Evolutionary conservation across 176 grass and related monocot genomes (phyloP), one percentile per base, ranked within the genome.

Genomic region (Poa annua): DNA sequence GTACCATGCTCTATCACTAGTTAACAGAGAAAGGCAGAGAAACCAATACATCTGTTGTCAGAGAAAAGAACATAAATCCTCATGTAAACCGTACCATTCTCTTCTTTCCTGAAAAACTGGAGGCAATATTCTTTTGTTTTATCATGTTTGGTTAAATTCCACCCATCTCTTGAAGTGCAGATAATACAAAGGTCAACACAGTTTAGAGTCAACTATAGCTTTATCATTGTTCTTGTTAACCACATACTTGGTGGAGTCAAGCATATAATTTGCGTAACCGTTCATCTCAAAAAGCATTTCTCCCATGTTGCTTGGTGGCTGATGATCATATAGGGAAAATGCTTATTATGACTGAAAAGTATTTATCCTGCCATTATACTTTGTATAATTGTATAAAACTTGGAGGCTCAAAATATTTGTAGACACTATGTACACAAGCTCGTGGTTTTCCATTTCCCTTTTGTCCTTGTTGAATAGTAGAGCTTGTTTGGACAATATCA

Each of bases 101-200:
- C 0, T 45, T 54, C 13, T 38, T 6, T 15, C 11, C 45, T 47
- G 0, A 4, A 80, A 54, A 69, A 41, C 2, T 39, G 65, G 42
- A 53, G 48, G 11, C 8, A 35, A 1, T 53, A 11, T 55, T 53
- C 20, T 55, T 55, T 41, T 53, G 12, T 66, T 35, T 52, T 26
- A 13, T 68, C 33, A 39, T 67, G 63, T 70, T 81, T 81, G 12
- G 14, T 53, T 52, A 6, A 74, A 74, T 15, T 74, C 45, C 15
- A 50, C 45, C 71, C 47, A 51, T 14, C 44, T 33, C 24, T 74
- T 51, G 19, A 69, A 69, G 20, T 45, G 39, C 11, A 24, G n/a
- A 26, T 38, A 35, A 49, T 66, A 12, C 1, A 66, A 21, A 3
- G 10, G 0, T 65, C 25, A 34, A 35, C 17, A 44, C 25, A 14